Evolutionary conservation across 768 basidiomycete genomes (phyloP), one percentile per base, ranked within the genome.

Genomic region (Russula abietina): DNA sequence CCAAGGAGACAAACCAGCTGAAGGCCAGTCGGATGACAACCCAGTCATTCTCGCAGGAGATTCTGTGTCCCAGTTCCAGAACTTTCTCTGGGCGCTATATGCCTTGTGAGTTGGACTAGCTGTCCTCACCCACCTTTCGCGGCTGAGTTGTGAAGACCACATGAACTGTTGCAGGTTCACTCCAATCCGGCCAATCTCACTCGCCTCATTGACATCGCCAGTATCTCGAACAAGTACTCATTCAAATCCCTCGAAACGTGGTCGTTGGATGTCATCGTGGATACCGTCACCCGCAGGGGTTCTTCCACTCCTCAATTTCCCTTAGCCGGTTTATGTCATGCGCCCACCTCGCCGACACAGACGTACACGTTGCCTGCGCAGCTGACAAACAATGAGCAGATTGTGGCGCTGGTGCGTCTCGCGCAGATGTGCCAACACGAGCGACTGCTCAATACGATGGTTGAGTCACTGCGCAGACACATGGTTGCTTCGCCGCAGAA

Each of bases 81-180:
- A 86, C 70, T 87, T 91, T 68, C 78, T 91, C 36, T 88, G 85
- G 85, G 83, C 83, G 1, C 72, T 90, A n/a, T 90, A 91, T 68
- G 86, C 88, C 8, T 69, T 87, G 88, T 89, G 68, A 73, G 87
- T 71, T 22, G 46, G 46, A 22, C 56, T 49, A 4, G 33, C 49
- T 36, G 1, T 19, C 32, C 30, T 30, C 39, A 12, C 19, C n/a
- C 46, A 12, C 14, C 12, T 43, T 57, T 19, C 9, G 43, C 30
- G 11, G 16, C 57, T 60, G 36, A 62, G 11, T 8, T 49, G 32
- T 30, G 33, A 66, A 89, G 88, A 63, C 88, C 88, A 3, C 82
- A 80, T 22, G 87, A 89, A 67, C 74, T 88, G 24, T 74, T 74
- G 59, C 70, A 77, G 48, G 75, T 82, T 14, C 79, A 79, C 22